Conservation (phyloP, 208 protist species). For the Histomonas meleagridis region DNA sequence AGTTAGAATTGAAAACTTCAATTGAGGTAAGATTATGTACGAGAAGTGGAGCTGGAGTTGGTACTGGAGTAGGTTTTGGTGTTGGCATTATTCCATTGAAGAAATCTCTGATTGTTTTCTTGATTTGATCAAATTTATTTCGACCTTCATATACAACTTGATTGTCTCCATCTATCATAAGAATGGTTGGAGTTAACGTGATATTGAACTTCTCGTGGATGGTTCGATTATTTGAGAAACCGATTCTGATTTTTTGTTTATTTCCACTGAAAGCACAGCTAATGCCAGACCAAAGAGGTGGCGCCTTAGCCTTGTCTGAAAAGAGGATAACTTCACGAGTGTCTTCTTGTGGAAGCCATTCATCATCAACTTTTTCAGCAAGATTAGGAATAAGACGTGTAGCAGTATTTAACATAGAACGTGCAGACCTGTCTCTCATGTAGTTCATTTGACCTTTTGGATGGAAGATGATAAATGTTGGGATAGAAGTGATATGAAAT, state of each 20-base stretch:
- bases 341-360: not conserved
- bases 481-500: not conserved
- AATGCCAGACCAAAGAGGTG: constrained; percentile 1
- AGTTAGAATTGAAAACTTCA: not conserved
- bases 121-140: not conserved
- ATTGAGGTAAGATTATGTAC: not conserved
- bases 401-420: not conserved
- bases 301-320: not conserved
- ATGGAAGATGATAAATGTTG: constrained; percentile 29
- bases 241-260: not conserved
- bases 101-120: not conserved
- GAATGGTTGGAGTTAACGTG: not conserved
- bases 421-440: not conserved
- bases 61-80: not conserved
- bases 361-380: not conserved
- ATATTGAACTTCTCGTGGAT: not conserved
- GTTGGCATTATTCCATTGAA: not conserved
- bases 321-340: not conserved
- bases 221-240: not conserved
- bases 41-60: not conserved
- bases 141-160: not conserved
- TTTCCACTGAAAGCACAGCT: not conserved
- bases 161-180: not conserved
- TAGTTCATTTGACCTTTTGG: not conserved
- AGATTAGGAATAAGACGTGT: not conserved